Evolutionary conservation across 2,329 filamentous ascomycete species (phyloP).

Genomic region (Trichoderma oligosporum): DNA sequence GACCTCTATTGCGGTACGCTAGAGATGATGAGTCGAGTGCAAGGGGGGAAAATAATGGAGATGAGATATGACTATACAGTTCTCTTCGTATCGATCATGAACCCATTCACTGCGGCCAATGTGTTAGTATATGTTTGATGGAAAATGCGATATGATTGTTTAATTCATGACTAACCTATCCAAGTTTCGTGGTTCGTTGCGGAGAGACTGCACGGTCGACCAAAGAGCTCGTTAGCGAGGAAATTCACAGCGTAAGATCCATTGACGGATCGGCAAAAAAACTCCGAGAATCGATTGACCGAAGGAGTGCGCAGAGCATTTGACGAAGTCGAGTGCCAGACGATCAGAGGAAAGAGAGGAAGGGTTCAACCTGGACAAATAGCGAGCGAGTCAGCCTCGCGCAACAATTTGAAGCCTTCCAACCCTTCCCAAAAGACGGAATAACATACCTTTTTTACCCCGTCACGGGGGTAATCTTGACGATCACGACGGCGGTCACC

Average conservation of each 20-base stretch:
- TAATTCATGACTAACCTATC: slow-evolving; percentile 57
- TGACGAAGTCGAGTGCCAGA: slow-evolving; percentile 30
- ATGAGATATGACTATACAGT: slow-evolving; percentile 44
- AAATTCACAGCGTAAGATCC: slow-evolving; percentile 36
- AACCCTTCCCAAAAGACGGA: background rate
- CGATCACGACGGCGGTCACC: slow-evolving; percentile 36
- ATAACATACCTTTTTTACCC: slow-evolving; percentile 76
- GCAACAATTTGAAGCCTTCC: background rate
- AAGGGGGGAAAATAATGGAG: background rate
- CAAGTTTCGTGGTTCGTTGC: slow-evolving; percentile 62
- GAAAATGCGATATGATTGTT: background rate
- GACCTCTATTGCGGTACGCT: slow-evolving; percentile 39
- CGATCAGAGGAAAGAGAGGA: slow-evolving; percentile 19
- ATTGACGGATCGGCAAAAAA: slow-evolving; percentile 31
- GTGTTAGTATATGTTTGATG: background rate
- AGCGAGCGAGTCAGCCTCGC: slow-evolving; percentile 22
- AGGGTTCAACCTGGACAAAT: slow-evolving; percentile 32
- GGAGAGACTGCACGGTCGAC: slow-evolving; percentile 53
- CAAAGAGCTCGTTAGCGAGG: slow-evolving; percentile 29
- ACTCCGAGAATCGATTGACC: slow-evolving; percentile 31
- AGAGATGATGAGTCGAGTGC: slow-evolving; percentile 25
- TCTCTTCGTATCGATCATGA: slow-evolving; percentile 82
- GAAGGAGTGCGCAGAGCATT: slow-evolving; percentile 28
- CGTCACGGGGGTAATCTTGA: slow-evolving; percentile 66
- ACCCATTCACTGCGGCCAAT: slow-evolving; percentile 72